These are phyloP conservation scores for Kwoniella botswanensis DNA, from an alignment of 768 basidiomycete genomes.

Conservation along the genomic window DNA sequence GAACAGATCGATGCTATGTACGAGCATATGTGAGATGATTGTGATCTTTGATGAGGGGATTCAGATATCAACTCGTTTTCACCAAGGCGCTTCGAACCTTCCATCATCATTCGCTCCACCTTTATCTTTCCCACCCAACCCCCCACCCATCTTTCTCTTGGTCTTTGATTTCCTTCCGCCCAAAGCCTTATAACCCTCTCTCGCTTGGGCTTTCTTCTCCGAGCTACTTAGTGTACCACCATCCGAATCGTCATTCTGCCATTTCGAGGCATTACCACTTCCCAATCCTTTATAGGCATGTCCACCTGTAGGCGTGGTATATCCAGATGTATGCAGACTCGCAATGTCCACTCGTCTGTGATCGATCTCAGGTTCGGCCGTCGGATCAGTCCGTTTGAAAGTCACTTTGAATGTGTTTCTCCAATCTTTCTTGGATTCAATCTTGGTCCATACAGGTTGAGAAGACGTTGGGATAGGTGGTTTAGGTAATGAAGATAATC, in stretches of 20 bases:
- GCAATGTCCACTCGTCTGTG: constrained; percentile 41
- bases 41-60: neutral
- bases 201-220: constrained; percentile 82
- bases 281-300: constrained; percentile 48
- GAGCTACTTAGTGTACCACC: constrained; percentile 61
- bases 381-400: constrained; percentile 48
- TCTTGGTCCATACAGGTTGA: constrained; percentile 78
- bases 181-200: constrained; percentile 87
- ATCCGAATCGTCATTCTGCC: constrained; percentile 30
- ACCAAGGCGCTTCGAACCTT: constrained; percentile 55
- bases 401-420: constrained; percentile 60
- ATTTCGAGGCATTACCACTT: constrained; percentile 43
- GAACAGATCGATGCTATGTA: neutral
- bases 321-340: constrained; percentile 42
- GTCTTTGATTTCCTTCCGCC: constrained; percentile 78
- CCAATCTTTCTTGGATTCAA: constrained; percentile 95
- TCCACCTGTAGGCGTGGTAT: constrained; percentile 36
- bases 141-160: constrained; percentile 73
- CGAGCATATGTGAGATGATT: neutral
- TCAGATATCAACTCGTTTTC: neutral
- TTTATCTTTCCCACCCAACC: constrained; percentile 68
- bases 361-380: constrained; percentile 44
- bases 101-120: constrained; percentile 71
- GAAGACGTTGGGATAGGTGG: constrained; percentile 47
- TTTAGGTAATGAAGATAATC: constrained; percentile 47